Evolutionary conservation across 2,329 filamentous ascomycete species (phyloP).

Genomic region (Claviceps sp.): DNA sequence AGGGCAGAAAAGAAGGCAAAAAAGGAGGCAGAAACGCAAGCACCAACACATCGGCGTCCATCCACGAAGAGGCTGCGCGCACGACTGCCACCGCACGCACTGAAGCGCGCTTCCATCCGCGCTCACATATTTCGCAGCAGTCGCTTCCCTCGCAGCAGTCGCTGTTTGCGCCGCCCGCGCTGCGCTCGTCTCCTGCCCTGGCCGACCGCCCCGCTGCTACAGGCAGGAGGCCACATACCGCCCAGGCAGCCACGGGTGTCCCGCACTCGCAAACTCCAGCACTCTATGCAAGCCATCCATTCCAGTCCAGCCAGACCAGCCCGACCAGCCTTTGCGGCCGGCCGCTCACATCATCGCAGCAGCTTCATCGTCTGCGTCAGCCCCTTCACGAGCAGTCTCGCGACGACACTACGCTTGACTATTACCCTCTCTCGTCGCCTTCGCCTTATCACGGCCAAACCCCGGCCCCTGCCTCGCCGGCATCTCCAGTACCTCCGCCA

Average conservation of each 20-base stretch:
- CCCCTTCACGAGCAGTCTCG: conserved; percentile 12
- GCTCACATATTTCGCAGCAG: conserved; percentile 4
- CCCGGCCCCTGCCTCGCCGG: conserved; percentile 4
- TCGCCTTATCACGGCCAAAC: conserved; percentile 8
- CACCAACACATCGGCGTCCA: neutral
- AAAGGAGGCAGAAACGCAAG: neutral
- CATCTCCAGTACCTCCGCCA: conserved; percentile 7
- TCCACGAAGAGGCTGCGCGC: neutral
- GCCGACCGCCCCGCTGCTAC: conserved; percentile 27
- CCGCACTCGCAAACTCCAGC: conserved; percentile 1
- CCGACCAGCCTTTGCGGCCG: conserved; percentile 6
- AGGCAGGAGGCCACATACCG: conserved; percentile 10
- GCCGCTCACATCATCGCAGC: neutral
- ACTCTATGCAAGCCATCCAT: no score
- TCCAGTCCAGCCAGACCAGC: neutral
- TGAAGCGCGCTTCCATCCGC: neutral
- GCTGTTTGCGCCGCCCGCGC: neutral
- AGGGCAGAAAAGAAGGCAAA: neutral
- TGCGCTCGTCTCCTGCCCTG: conserved; percentile 25
- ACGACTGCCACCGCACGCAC: neutral
- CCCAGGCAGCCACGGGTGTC: conserved; percentile 10
- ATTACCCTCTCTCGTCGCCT: conserved; percentile 12
- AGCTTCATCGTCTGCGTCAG: conserved; percentile 5
- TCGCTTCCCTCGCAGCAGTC: neutral
- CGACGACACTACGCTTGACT: conserved; percentile 12